phyloP scores from a whole-genome alignment of 2,329 filamentous ascomycete species.

The Cryphonectria carpinicola region DNA sequence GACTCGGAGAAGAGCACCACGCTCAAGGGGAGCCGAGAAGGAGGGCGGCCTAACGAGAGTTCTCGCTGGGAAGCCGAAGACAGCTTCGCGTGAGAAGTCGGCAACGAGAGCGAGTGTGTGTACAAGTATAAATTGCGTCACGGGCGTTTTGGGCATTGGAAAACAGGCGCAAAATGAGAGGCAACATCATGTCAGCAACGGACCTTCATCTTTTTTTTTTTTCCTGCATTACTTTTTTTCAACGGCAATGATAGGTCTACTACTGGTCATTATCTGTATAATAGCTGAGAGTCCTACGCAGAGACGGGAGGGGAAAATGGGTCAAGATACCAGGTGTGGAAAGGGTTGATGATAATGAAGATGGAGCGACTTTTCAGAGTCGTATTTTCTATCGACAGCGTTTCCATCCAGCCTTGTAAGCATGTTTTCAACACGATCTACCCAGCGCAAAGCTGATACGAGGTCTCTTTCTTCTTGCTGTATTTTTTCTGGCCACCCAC shows the following conservation, averaged over 20 bases:
- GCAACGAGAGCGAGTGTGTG: not conserved
- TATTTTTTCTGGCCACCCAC: not conserved
- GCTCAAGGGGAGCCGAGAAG: not conserved
- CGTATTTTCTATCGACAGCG: constrained; percentile 1
- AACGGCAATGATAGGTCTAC: constrained; percentile 8
- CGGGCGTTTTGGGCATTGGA: not conserved
- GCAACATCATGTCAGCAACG: constrained; percentile 1
- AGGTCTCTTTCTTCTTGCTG: not conserved
- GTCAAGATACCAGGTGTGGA: constrained; percentile 11
- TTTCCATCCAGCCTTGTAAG: not conserved
- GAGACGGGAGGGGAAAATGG: not conserved
- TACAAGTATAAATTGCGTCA: not conserved
- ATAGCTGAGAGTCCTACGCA: not conserved
- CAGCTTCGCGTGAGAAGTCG: constrained; percentile 46
- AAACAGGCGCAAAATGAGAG: not conserved
- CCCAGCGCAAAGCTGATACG: not conserved
- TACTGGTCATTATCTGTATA: constrained; percentile 17
- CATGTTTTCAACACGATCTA: not conserved
- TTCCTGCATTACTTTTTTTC: constrained; percentile 11
- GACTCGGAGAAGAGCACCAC: constrained; percentile 26
- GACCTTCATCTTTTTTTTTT: not conserved
- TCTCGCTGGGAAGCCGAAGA: constrained; percentile 46
- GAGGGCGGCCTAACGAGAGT: constrained; percentile 32
- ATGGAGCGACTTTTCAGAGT: constrained; percentile 1
- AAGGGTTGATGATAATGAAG: constrained; percentile 11